Evolutionary conservation across 106 monocot species (phyloP), one percentile per base, ranked within the genome.

Genomic region (Allium sativum): DNA sequence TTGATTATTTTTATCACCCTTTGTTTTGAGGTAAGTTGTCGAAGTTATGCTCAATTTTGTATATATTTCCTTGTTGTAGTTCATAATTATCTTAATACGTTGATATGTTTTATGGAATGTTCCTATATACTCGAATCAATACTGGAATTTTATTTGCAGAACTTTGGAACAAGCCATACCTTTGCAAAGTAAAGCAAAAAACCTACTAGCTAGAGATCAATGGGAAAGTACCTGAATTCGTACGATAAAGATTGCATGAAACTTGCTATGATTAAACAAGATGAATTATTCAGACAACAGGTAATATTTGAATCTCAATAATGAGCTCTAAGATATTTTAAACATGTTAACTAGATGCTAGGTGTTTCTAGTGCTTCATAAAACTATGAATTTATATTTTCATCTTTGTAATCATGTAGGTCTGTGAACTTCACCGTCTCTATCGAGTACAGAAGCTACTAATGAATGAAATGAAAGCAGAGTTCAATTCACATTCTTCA

Each of bases 221-320:
- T 81, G 81, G 81, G 63, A 61, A 76, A 61, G 50, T 58, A 57
- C 47, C 7, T 67, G 42, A 67, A 72, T 44, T 56, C 72, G 66
- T 70, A 70, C 60, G 76, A 80, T 21, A 84, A 70, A 61, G 84
- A 84, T 31, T 73, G 44, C 66, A 73, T 84, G 80, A 84, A 77
- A 50, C 73, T 70, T 63, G 77, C 80, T n/a, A 80, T 84, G 66
- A 57, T 84, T 19, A 76, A 77, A 67, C 84, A 84, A 58, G 84
- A 85, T 61, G 77, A 80, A 51, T 77, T 71, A 13, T 80, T 85
- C 80, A 85, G 60, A 68, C 65, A 77, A 40, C 84, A 85, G 74
- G 84, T 85, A 56, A 5, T 3, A 1, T 41, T 61, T 11, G 10
- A 43, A 15, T 40, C 17, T 8, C 8, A 17, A 61, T 1, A 18